Conservation (phyloP, 75 land plant genomes). For the Larix kaempferi region DNA sequence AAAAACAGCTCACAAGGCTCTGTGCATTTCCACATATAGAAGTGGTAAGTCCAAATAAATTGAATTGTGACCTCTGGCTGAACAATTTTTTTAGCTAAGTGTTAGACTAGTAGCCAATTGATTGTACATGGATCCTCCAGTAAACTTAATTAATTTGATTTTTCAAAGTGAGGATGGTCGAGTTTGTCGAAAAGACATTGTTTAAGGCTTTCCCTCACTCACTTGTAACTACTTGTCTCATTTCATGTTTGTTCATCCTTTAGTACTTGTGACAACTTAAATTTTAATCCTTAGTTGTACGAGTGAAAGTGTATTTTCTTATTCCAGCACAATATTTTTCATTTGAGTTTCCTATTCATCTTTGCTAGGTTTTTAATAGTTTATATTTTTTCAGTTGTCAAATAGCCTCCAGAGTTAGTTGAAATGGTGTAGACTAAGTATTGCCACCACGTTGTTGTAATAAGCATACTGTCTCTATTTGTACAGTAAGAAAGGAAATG, state of each 20-base stretch:
- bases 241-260: background rate
- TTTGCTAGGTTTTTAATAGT: no score
- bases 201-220: background rate
- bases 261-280: background rate
- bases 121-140: background rate
- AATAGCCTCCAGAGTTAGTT: background rate
- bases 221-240: background rate
- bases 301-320: no score
- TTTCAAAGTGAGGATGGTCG: background rate
- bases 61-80: background rate
- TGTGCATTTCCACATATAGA: background rate
- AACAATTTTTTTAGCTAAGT: background rate
- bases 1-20: background rate
- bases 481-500: background rate
- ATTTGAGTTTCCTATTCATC: no score
- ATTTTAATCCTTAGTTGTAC: background rate
- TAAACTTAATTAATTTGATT: background rate
- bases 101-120: background rate
- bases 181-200: background rate
- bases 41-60: background rate
- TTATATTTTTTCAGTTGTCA: background rate
- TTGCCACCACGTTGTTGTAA: background rate
- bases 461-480: background rate
- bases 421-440: background rate
- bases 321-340: no score